Evolutionary conservation across 495 filamentous ascomycete genomes (phyloP), one percentile per base, ranked within the genome.

Genomic region (Aspergillus sclerotioniger): DNA sequence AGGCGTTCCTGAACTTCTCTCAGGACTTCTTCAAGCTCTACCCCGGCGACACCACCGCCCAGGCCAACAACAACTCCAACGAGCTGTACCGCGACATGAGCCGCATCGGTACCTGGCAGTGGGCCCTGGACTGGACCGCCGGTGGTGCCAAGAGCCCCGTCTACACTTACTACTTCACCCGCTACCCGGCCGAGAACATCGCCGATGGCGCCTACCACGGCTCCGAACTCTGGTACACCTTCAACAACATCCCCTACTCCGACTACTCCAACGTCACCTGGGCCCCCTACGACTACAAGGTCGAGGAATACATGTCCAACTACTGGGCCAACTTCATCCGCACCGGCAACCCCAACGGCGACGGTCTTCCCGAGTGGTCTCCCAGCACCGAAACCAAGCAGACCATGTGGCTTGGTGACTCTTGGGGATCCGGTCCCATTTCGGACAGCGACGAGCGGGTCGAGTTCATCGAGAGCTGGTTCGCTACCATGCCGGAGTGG

Each of bases 241-340:
- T 65, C 45, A 65, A 65, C 57, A 65, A 62, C 56, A 60, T 65
- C n/a, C 57, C 53, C 0, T 62, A 60, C 57, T 44, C 59, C 31
- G 63, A 65, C 8, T 62, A 65, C 48, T 58, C 61, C 8, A 57
- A 54, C 29, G 58, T 61, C 8, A 59, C 63, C 21, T 65, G 63
- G 59, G 51, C 39, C 25, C 21, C 46, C 2, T 29, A 6, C 9
- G 59, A 66, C 51, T 66, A 62, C 50, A 25, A 48, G n/a, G 54
- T 66, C 17, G 57, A 58, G 41, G 25, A 51, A 4, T 28, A 29
- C 21, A 62, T 66, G 49, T 58, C 59, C 13, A 37, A 60, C 12
- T 67, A 63, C 61, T 67, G 64, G 64, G 64, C 51, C 35, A 67
- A 67, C 54, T 67, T 67, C 39, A 67, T 67, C 41, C 46, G 50